Conservation (phyloP, 306 rosid species). For the Quercus robur region DNA sequence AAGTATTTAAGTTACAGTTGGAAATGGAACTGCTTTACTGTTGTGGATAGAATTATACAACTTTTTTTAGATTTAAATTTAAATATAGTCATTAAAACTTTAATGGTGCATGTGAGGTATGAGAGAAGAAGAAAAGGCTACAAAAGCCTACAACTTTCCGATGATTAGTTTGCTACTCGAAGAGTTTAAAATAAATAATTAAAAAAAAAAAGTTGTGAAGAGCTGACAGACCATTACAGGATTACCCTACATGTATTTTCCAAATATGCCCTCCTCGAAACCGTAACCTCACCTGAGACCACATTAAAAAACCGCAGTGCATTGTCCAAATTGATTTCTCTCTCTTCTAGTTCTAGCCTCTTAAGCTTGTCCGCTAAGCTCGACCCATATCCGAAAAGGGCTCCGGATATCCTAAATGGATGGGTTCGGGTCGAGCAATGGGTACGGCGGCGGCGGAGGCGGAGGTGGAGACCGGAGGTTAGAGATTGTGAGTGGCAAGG, state of each 20-base stretch:
- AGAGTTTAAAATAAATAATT: background rate
- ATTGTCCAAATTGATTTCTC: background rate
- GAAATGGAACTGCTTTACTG: too few relatives aligned
- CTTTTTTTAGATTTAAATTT: too few relatives aligned
- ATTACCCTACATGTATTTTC: background rate
- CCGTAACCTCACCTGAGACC: slow-evolving; percentile 11
- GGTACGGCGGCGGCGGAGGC: slow-evolving; percentile 11
- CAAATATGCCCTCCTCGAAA: slow-evolving; percentile 31
- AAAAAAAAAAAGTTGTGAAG: too few relatives aligned
- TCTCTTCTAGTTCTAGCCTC: background rate
- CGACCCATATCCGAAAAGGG: background rate
- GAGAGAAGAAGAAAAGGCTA: too few relatives aligned
- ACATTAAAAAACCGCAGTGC: background rate
- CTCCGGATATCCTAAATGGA: slow-evolving; percentile 28
- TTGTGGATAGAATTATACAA: too few relatives aligned
- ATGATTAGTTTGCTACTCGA: too few relatives aligned
- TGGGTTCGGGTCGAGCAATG: slow-evolving; percentile 31
- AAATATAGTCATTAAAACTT: too few relatives aligned
- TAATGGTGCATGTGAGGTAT: too few relatives aligned
- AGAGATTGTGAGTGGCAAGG: slow-evolving; percentile 67
- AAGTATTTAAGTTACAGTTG: too few relatives aligned
- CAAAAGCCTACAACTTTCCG: too few relatives aligned
- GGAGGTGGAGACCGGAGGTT: slow-evolving; percentile 23
- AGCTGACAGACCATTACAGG: too few relatives aligned
- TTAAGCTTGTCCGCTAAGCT: too few relatives aligned